Base-by-base conservation (phyloP, 441 rosid species). In the Pelargonium fulgidum region DNA sequence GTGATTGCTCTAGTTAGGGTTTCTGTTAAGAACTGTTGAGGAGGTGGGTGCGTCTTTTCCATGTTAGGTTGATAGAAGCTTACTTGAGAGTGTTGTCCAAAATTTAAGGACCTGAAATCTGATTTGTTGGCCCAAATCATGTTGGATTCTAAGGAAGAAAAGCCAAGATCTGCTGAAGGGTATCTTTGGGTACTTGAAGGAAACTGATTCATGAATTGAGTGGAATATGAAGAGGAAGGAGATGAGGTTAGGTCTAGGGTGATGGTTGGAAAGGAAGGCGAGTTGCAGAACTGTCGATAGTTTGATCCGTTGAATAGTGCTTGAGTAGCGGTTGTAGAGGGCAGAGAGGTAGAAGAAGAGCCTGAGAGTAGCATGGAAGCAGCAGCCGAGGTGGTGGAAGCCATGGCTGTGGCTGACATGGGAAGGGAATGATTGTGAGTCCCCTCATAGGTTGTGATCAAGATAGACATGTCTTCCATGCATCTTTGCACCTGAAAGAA, bases 361-460 rank as follows among this genome's bases (percentile, higher is more conserved):
- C 89, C 88, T 0, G 96, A 86, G 56, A 87, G 76, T 66, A 89
- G 80, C 92, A 87, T 86, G 47, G 92, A 85, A 69, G 91, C 92
- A 2, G 89, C 92, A 0, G 91, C 89, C 1, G 92, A 82, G 64
- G 91, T 76, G 0, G 94, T 89, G 0, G 98, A 87, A 50, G 97
- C 97, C 98, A 89, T 89, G 59, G 97, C 88, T 10, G 97, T 87
- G 66, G 99, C 96, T 5, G 93, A 94, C 1, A 91, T 92, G 0
- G 99, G 97, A 14, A 93, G 93, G 54, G 95, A 93, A 52, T 93
- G 99, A 68, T 93, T 93, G 69, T 93, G 99, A 59, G 82, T 89
- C 72, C 99, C 99, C 85, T 91, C 99, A 54, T 93, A 93, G 0
- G 99, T 93, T 80, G 99, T 93, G 70, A 93, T 93, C 8, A 93